Evolutionary conservation across 2,329 filamentous ascomycete species (phyloP), one percentile per base, ranked within the genome.

Genomic region (Nothophaeocryptopus gaeumannii): DNA sequence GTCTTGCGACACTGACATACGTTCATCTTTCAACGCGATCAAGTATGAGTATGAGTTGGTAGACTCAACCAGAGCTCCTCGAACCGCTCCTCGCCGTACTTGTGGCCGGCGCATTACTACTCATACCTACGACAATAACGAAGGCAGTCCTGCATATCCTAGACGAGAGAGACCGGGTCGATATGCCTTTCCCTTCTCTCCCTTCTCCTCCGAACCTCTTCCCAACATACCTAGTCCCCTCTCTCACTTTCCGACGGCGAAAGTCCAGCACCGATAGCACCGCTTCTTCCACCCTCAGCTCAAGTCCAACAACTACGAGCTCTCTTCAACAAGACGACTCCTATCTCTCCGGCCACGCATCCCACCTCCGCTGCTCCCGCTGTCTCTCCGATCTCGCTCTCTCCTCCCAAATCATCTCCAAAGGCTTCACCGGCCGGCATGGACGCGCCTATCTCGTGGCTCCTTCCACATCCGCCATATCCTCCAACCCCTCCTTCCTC

Each of bases 361-460:
- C 81, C 2, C 77, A 78, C 63, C 74, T 85, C 16, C 77, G 76
- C 58, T 85, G 82, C 66, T 72, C 75, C 26, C 76, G 76, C 57
- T 85, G 82, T 63, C 76, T 80, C 35, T 70, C 78, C 9, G 78
- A 84, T 60, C 72, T 85, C 39, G 79, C 80, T 55, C 72, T 79
- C 46, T 77, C 78, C 12, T 74, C 74, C 5, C 79, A 82, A 54
- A 83, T 84, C 50, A 79, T 84, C 60, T 78, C 73, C 69, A 84
- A 84, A 69, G 81, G 81, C 46, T 85, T 85, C 67, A 84, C 79
- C 16, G 82, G 82, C 54, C 78, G 81, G 13, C 78, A 84, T 63
- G 82, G 82, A 5, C 79, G 81, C 49, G 82, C 82, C 36, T 84
- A 83, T 65, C 78, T 85, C 50, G 80, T 85, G 30, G 72, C 78